Evolutionary conservation across 257 asterid species (phyloP), one percentile per base, ranked within the genome.

Genomic region (Catharanthus roseus): DNA sequence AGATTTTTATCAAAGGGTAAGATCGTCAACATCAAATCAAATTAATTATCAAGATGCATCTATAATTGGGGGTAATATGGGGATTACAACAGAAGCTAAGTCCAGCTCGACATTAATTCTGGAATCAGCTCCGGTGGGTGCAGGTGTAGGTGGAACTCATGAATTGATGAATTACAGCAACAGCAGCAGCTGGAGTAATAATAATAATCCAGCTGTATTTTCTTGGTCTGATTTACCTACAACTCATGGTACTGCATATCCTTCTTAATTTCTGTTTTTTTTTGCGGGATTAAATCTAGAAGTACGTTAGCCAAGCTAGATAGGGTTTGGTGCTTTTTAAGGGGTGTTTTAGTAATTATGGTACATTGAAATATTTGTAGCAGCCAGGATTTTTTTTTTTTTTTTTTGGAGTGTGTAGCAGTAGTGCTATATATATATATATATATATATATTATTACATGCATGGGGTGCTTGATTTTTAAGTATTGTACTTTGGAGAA

Each of bases 201-300:
- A 92, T 91, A 86, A 79, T 76, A 38, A 38, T 38, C 42, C 42
- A 3, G 61, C 83, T 15, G 65, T 65, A 34, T 65, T 80, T 56
- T 62, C 91, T 0, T 89, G 95, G 96, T 75, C 81, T 41, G 92
- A 91, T 76, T 65, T 83, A 58, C 82, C 89, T 23, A 77, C 97
- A 67, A 63, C 86, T 15, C 79, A 82, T 74, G 93, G 88, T 51
- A n/a, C n/a, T n/a, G 91, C 88, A 67, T 86, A 79, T 71, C 90
- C 84, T 13, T 18, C 84, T 13, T 18, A 39, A 65, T 62, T 36
- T 56, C 64, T 49, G 66, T 70, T 81, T 68, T 31, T 33, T 51
- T 47, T 74, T 79, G 42, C 69, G 9, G 16, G 21, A 31, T 65
- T 21, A 11, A 19, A n/a, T n/a, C n/a, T n/a, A n/a, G 73, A 74